Percentiles rank a stretch among this genome's conserved stretches.
Conservation (phyloP, 345 rosid genomes). For the Microcos paniculata region DNA sequence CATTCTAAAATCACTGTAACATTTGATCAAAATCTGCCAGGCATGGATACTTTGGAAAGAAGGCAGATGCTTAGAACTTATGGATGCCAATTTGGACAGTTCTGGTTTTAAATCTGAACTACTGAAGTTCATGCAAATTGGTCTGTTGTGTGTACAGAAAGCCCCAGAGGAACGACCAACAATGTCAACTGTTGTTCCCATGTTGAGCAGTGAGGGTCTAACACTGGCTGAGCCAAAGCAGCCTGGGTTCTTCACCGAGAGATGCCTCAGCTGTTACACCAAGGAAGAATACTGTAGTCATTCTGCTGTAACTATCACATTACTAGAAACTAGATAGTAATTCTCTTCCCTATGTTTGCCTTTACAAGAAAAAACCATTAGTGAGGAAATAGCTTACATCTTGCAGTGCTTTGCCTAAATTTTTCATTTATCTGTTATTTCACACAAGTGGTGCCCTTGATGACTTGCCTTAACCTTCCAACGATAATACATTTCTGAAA, state of each 20-base stretch:
- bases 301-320: neutral
- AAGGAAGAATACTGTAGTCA: neutral
- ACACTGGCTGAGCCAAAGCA: constrained; percentile 41
- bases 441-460: no score
- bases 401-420: no score
- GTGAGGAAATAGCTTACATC: no score
- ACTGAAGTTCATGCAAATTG: constrained; percentile 49
- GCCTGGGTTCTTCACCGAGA: constrained; percentile 41
- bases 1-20: neutral
- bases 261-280: neutral
- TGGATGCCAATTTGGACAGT: constrained; percentile 29
- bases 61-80: constrained; percentile 28
- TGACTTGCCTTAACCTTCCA: no score
- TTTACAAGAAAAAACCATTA: no score
- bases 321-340: neutral
- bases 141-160: constrained; percentile 64
- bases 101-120: constrained; percentile 28
- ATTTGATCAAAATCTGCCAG: constrained; percentile 25
- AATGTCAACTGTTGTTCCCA: constrained; percentile 47
- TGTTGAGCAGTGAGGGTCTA: constrained; percentile 37
- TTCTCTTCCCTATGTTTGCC: no score
- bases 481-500: no score
- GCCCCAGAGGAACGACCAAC: constrained; percentile 39
- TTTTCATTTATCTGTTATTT: no score
- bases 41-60: constrained; percentile 54